Evolutionary conservation across 1,139 yeast species (phyloP).

Genomic region (Tardiomyces depauwii): DNA sequence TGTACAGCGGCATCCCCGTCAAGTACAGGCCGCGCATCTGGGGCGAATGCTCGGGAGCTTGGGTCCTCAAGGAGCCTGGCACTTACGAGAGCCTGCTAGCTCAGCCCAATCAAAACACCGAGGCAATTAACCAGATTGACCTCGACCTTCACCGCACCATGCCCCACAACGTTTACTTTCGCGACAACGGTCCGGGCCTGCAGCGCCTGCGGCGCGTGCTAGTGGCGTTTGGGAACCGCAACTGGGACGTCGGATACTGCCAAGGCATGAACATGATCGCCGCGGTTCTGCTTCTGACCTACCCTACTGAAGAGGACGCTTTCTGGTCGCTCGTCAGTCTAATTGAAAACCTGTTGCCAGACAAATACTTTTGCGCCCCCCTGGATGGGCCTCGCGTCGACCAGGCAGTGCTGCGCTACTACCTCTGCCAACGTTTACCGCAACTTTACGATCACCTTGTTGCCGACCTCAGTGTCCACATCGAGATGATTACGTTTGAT

Average conservation of each 20-base stretch:
- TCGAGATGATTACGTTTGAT: slow-evolving; percentile 43
- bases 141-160: slow-evolving; percentile 46
- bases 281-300: slow-evolving; percentile 40
- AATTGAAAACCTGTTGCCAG: slow-evolving; percentile 42
- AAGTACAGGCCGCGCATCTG: slow-evolving; percentile 39
- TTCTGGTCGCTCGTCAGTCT: slow-evolving; percentile 46
- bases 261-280: slow-evolving; percentile 57
- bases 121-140: slow-evolving; percentile 40
- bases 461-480: slow-evolving; percentile 29
- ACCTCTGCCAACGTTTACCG: slow-evolving; percentile 28
- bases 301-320: slow-evolving; percentile 42
- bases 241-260: slow-evolving; percentile 43
- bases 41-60: slow-evolving; percentile 47
- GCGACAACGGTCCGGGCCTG: slow-evolving; percentile 45
- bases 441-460: slow-evolving; percentile 30
- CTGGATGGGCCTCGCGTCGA: slow-evolving; percentile 34
- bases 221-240: slow-evolving; percentile 41
- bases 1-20: slow-evolving; percentile 38
- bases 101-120: slow-evolving; percentile 15
- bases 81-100: slow-evolving; percentile 30
- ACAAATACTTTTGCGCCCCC: slow-evolving; percentile 34
- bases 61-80: slow-evolving; percentile 36
- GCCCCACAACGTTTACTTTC: slow-evolving; percentile 45
- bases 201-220: slow-evolving; percentile 38
- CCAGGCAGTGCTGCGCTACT: slow-evolving; percentile 25